Evolutionary conservation across 129 eudicot genomes (phyloP).

Genomic region (Helichrysum umbraculigerum): DNA sequence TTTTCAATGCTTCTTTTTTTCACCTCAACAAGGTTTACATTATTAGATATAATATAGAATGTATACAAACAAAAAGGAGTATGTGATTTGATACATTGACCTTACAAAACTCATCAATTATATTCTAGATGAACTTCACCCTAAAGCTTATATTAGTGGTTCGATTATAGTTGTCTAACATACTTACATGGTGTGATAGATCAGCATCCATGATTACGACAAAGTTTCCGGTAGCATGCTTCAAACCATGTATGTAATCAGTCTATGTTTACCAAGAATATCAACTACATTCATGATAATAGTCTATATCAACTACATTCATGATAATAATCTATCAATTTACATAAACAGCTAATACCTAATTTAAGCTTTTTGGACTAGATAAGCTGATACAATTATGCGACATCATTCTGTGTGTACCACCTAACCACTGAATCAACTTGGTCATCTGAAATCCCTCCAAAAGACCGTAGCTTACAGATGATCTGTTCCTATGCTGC

Average conservation of each 20-base stretch:
- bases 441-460: too few relatives aligned
- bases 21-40: not conserved
- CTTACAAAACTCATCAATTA: conserved; percentile 24
- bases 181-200: conserved; percentile 91
- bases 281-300: conserved; percentile 37
- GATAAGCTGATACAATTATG: too few relatives aligned
- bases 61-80: not conserved
- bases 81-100: not conserved
- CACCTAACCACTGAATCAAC: too few relatives aligned
- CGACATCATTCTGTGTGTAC: too few relatives aligned
- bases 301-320: conserved; percentile 35
- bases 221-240: conserved; percentile 87
- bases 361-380: conserved; percentile 78
- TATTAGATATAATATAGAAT: not conserved
- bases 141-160: not conserved
- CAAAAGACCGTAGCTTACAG: too few relatives aligned
- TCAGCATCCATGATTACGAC: conserved; percentile 96
- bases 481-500: too few relatives aligned
- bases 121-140: conserved; percentile 32
- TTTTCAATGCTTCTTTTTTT: not conserved
- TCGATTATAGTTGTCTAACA: not conserved
- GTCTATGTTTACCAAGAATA: conserved; percentile 55
- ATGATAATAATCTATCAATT: not conserved
- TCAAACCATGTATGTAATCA: conserved; percentile 90
- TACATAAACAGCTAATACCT: conserved; percentile 43